A percentile compares a stretch with the other conserved stretches of the same genome.
These are phyloP conservation scores for Annulohypoxylon moriforme DNA, from an alignment of 495 filamentous ascomycete species.

Conservation along the genomic window DNA sequence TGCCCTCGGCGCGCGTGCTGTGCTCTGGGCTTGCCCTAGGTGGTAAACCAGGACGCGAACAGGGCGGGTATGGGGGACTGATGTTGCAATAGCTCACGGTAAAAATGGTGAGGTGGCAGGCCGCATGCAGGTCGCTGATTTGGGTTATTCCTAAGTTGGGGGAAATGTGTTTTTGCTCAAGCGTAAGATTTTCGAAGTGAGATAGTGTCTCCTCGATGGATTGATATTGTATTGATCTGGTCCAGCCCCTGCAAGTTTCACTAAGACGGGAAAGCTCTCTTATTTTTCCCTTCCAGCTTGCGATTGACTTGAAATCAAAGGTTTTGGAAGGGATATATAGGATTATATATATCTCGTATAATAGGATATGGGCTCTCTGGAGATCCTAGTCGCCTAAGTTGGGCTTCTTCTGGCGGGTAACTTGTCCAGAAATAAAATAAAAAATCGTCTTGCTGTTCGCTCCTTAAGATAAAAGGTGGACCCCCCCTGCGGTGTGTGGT, in stretches of 20 bases:
- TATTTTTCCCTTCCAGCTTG: not conserved
- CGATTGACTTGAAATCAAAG: slow-evolving; percentile 25
- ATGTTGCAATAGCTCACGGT: slow-evolving; percentile 54
- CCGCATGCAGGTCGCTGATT: slow-evolving; percentile 52
- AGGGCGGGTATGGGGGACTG: slow-evolving; percentile 49
- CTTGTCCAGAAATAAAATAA: slow-evolving; percentile 15
- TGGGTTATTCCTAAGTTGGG: slow-evolving; percentile 51
- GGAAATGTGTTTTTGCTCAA: slow-evolving; percentile 40
- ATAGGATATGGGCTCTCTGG: slow-evolving; percentile 10
- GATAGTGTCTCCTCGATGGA: slow-evolving; percentile 36
- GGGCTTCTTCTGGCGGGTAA: slow-evolving; percentile 34
- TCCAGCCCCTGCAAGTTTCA: slow-evolving; percentile 30
- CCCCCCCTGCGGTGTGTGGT: slow-evolving; percentile 37
- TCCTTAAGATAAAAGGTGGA: slow-evolving; percentile 40
- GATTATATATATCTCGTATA: slow-evolving; percentile 26
- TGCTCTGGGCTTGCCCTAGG: slow-evolving; percentile 47
- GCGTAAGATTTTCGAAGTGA: slow-evolving; percentile 47
- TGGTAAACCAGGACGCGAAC: slow-evolving; percentile 47
- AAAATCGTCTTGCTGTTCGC: slow-evolving; percentile 31
- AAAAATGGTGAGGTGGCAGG: slow-evolving; percentile 52
- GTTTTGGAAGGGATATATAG: slow-evolving; percentile 17
- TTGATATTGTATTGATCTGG: slow-evolving; percentile 46
- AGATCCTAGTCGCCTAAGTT: slow-evolving; percentile 21
- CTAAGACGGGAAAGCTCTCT: not conserved
- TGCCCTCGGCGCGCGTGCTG: slow-evolving; percentile 35